Evolutionary conservation across 1,139 yeast genomes (phyloP).

Genomic region (Candida sp.): DNA sequence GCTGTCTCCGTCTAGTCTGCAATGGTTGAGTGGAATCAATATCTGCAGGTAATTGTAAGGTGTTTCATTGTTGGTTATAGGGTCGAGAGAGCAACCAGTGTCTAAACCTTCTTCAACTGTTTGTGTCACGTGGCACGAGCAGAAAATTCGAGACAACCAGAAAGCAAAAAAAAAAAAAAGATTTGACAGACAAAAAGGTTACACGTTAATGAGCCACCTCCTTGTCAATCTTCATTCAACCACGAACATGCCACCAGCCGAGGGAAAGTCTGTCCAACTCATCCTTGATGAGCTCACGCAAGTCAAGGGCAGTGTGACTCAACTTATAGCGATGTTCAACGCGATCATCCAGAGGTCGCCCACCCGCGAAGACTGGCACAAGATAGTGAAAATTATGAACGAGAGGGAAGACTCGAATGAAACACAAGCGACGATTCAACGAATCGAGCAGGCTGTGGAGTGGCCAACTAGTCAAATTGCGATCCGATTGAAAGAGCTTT

Average conservation of each 20-base stretch:
- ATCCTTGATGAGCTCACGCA: constrained; percentile 40
- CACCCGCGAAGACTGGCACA: constrained; percentile 27
- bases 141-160: no score
- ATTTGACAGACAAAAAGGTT: no score
- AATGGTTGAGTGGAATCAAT: no score
- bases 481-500: constrained; percentile 38
- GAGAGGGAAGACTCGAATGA: constrained; percentile 3
- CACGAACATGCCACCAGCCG: no score
- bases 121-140: no score
- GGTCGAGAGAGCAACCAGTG: no score
- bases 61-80: no score
- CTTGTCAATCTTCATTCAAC: no score
- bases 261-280: no score
- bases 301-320: constrained; percentile 46
- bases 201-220: neutral
- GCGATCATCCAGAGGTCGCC: constrained; percentile 40
- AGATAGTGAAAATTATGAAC: constrained; percentile 14
- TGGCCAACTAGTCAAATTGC: constrained; percentile 46
- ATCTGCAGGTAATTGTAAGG: no score
- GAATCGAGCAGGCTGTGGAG: constrained; percentile 20
- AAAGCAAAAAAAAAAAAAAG: neutral
- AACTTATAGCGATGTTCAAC: constrained; percentile 45
- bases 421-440: constrained; percentile 13
- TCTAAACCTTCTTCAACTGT: no score
- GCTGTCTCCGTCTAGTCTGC: no score